These are phyloP conservation scores for Boeremia lycopersici DNA, from an alignment of 2,329 filamentous ascomycete species.

Conservation along the genomic window DNA sequence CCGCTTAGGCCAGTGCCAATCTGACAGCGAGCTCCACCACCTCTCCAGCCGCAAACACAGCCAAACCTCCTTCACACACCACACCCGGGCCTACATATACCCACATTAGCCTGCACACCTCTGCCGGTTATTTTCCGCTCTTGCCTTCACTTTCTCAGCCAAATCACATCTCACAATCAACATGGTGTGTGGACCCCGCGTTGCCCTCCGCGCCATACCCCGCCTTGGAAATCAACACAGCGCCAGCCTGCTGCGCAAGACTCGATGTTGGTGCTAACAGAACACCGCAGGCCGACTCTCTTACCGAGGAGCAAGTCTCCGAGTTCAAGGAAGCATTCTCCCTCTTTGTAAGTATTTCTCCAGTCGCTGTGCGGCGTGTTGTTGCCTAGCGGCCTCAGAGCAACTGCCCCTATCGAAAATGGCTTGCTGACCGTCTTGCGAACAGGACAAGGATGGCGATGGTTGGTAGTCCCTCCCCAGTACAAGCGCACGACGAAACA, in stretches of 20 bases:
- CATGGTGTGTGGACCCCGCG: constrained; percentile 48
- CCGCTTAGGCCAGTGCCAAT: constrained; percentile 20
- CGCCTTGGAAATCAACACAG: constrained; percentile 43
- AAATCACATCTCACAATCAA: constrained; percentile 25
- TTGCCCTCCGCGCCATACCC: constrained; percentile 39
- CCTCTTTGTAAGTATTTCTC: constrained; percentile 82
- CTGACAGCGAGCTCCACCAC: constrained; percentile 30
- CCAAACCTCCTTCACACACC: constrained; percentile 27
- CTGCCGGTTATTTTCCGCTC: constrained; percentile 10
- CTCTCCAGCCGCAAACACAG: constrained; percentile 40
- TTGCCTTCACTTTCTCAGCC: background rate
- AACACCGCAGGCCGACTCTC: constrained; percentile 80
- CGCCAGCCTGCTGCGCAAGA: constrained; percentile 22
- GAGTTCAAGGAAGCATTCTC: constrained; percentile 99
- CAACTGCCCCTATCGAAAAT: constrained; percentile 15
- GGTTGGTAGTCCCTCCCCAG: constrained; percentile 48
- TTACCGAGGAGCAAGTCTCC: constrained; percentile 99
- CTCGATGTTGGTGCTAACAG: constrained; percentile 30
- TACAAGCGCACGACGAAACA: background rate
- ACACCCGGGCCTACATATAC: constrained; percentile 22
- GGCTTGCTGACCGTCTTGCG: constrained; percentile 31
- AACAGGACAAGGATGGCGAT: constrained; percentile 64
- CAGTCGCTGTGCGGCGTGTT: constrained; percentile 12
- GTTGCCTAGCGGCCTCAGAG: constrained; percentile 33
- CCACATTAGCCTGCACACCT: constrained; percentile 15